phyloP scores from a whole-genome alignment of 768 basidiomycete genomes.

The Agaricus subrufescens region DNA sequence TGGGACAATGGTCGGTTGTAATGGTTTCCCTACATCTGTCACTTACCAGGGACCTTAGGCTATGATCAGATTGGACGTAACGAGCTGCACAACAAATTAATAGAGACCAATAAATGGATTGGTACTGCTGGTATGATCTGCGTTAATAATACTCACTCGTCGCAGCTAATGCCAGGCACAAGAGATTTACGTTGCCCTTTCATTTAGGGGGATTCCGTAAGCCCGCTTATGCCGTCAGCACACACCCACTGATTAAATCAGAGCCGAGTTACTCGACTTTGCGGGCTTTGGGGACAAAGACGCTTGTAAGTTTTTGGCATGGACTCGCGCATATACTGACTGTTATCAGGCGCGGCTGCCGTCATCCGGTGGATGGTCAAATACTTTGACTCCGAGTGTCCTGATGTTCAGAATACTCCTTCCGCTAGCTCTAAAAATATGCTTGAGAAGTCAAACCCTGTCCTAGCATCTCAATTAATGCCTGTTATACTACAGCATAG shows the following conservation, averaged over 20 bases:
- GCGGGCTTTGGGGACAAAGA: slow-evolving; percentile 33
- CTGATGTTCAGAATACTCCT: slow-evolving; percentile 13
- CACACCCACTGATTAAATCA: slow-evolving; percentile 18
- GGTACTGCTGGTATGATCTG: slow-evolving; percentile 63
- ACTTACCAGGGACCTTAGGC: slow-evolving; percentile 30
- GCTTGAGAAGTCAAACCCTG: slow-evolving; percentile 37
- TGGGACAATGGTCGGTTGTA: slow-evolving; percentile 57
- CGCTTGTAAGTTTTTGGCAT: slow-evolving; percentile 31
- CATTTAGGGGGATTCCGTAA: slow-evolving; percentile 78
- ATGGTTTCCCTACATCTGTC: slow-evolving; percentile 11
- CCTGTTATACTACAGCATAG: slow-evolving; percentile 80
- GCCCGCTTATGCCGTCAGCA: slow-evolving; percentile 18
- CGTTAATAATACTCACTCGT: not conserved
- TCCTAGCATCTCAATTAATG: slow-evolving; percentile 60
- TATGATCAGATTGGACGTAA: slow-evolving; percentile 68
- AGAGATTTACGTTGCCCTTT: slow-evolving; percentile 78
- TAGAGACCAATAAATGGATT: slow-evolving; percentile 68
- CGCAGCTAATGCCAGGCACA: slow-evolving; percentile 1
- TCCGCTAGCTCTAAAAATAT: slow-evolving; percentile 49
- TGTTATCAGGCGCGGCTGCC: slow-evolving; percentile 32
- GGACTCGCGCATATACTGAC: not conserved
- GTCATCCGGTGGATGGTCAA: slow-evolving; percentile 71
- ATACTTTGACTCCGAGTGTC: slow-evolving; percentile 51
- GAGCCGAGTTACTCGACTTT: slow-evolving; percentile 65
- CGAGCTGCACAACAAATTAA: slow-evolving; percentile 47